Evolutionary conservation across 345 rosid genomes (phyloP), one percentile per base, ranked within the genome.

Genomic region (Acer negundo): DNA sequence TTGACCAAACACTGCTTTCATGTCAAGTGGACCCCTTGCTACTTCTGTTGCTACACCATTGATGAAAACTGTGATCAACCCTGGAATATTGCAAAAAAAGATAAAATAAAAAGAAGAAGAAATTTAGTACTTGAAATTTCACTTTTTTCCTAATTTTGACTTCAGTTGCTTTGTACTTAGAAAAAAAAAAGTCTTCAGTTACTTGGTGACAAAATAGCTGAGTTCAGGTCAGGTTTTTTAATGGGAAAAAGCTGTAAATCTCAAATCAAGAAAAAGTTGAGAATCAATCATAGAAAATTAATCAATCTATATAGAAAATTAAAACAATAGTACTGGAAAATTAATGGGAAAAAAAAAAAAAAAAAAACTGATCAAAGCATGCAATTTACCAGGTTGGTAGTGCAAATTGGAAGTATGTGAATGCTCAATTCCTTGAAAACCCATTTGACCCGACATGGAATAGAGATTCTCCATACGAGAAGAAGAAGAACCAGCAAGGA

Each of bases 11-110:
- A 88, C 85, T 64, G 92, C 80, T 82, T 84, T 96, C 87, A 88
- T 78, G 89, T 94, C 94, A 19, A 96, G 75, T 63, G 91, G 86
- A 51, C 97, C 98, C 61, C 91, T 88, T 59, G 92, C 86, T 62
- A 96, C 86, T 85, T 92, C 97, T 58, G 97, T 92, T 51, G 90
- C 84, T 22, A 92, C 86, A 70, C 99, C 97, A 79, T 96, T 96
- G 73, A 96, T 91, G 78, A 91, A 90, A 38, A 91, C 94, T 76
- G 95, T 89, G 80, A 91, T 85, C 46, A 78, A 80, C 77, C 94
- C 98, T 94, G 83, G 10, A 35, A 35, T 44, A 78, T 38, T 2
- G 46, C 22, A 46, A 22, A 31, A 35, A 13, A 24, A 42, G n/a
- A n/a, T n/a, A 24, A 35, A 35, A 35, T 4, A 35, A 35, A 35